These are phyloP conservation scores for Groenewaldozyma tartarivorans DNA, from an alignment of 805 yeast genomes.

Conservation along the genomic window DNA sequence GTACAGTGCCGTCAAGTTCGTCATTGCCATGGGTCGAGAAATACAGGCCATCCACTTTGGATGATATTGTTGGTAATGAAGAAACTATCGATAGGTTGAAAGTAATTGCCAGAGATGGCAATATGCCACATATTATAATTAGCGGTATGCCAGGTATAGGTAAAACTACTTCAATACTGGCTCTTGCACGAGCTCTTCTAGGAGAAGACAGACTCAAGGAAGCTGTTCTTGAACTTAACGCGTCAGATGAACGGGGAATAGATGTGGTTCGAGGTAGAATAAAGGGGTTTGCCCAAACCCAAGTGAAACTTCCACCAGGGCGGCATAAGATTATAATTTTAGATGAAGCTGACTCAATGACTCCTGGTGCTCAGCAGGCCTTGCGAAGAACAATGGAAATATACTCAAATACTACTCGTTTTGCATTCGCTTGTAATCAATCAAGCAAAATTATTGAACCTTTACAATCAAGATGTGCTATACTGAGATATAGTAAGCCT, in stretches of 20 bases:
- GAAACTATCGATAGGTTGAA: conserved; percentile 80
- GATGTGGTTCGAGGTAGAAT: conserved; percentile 91
- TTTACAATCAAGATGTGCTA: conserved; percentile 91
- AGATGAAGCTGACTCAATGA: conserved; percentile 96
- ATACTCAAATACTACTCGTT: conserved; percentile 89
- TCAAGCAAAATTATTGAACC: conserved; percentile 94
- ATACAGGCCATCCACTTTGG: conserved; percentile 70
- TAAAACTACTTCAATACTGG: conserved; percentile 86
- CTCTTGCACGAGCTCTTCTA: conserved; percentile 75
- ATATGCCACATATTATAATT: conserved; percentile 93
- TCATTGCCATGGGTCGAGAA: conserved; percentile 68
- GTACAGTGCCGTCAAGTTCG: neutral
- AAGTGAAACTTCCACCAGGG: conserved; percentile 77
- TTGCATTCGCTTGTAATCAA: conserved; percentile 98
- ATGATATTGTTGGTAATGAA: conserved; percentile 87
- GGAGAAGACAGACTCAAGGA: conserved; percentile 59
- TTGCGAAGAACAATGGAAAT: conserved; percentile 91
- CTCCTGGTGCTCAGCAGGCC: conserved; percentile 95
- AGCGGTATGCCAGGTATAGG: conserved; percentile 97
- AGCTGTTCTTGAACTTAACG: conserved; percentile 88
- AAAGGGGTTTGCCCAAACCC: conserved; percentile 93
- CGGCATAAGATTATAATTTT: conserved; percentile 86
- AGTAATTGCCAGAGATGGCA: conserved; percentile 83
- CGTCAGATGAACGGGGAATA: conserved; percentile 95
- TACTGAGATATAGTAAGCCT: conserved; percentile 71